phyloP scores from a whole-genome alignment of 1,284 basidiomycete genomes.

The Moesziomyces sp. region DNA sequence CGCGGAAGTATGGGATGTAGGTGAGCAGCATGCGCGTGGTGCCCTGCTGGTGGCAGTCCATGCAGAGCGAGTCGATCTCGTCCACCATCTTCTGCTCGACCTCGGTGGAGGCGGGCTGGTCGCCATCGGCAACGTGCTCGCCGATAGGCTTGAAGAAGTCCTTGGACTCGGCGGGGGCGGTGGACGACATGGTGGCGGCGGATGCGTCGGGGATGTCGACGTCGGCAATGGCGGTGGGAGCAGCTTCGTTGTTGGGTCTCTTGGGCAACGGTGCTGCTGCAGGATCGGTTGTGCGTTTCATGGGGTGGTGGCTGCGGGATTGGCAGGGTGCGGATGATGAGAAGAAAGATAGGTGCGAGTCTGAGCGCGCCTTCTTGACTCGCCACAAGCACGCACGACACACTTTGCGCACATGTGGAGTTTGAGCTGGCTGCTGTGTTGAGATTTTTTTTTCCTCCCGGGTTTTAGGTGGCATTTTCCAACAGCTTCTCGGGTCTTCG shows the following conservation, averaged over 20 bases:
- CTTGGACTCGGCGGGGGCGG: slow-evolving; percentile 17
- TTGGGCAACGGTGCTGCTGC: slow-evolving; percentile 34
- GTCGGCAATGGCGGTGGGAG: slow-evolving; percentile 13
- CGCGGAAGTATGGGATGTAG: slow-evolving; percentile 93
- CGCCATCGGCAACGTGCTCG: slow-evolving; percentile 39
- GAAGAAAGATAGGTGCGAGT: background rate
- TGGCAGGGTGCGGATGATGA: background rate
- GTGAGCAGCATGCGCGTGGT: slow-evolving; percentile 91
- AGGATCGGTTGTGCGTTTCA: slow-evolving; percentile 44
- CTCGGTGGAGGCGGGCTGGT: slow-evolving; percentile 9
- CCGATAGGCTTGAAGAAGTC: slow-evolving; percentile 61
- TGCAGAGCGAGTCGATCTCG: slow-evolving; percentile 87
- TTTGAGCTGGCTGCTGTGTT: background rate
- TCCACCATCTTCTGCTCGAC: slow-evolving; percentile 59
- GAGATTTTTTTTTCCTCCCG: too few species aligned
- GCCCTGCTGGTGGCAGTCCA: slow-evolving; percentile 92
- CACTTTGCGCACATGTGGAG: slow-evolving; percentile 2
- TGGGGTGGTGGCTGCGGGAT: slow-evolving; percentile 1
- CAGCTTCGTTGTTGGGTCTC: slow-evolving; percentile 34
- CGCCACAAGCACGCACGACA: too few species aligned
- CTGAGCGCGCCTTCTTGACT: too few species aligned
- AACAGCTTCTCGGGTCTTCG: too few species aligned
- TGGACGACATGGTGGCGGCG: slow-evolving; percentile 26
- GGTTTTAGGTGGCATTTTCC: too few species aligned
- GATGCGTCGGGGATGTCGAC: slow-evolving; percentile 31